Evolutionary conservation across 2,329 filamentous ascomycete species (phyloP).

Genomic region (Dactylellina leptospora): DNA sequence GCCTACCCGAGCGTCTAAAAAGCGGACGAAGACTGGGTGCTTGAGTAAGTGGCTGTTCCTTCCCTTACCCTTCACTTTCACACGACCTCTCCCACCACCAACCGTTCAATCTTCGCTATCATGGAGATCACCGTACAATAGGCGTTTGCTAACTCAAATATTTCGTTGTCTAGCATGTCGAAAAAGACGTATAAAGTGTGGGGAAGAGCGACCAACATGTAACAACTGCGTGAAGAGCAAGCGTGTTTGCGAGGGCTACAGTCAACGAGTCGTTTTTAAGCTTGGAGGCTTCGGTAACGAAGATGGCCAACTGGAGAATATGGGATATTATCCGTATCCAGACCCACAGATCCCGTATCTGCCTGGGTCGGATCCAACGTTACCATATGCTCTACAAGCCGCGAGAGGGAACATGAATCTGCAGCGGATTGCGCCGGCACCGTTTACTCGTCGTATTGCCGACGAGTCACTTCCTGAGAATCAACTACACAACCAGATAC

Average conservation of each 20-base stretch:
- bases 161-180: constrained; percentile 73
- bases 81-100: neutral
- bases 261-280: constrained; percentile 81
- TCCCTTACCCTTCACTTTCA: neutral
- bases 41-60: constrained; percentile 55
- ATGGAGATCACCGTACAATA: neutral
- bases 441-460: constrained; percentile 42
- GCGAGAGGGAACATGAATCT: constrained; percentile 50
- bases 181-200: constrained; percentile 95
- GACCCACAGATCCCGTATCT: constrained; percentile 45
- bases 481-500: constrained; percentile 34
- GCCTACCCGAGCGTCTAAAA: constrained; percentile 55
- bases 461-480: constrained; percentile 44
- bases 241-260: constrained; percentile 83
- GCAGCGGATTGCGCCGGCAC: constrained; percentile 57
- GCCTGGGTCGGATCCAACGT: constrained; percentile 31
- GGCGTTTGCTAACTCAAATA: constrained; percentile 20
- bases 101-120: neutral
- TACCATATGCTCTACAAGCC: constrained; percentile 43
- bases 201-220: constrained; percentile 84
- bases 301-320: constrained; percentile 41
- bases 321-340: constrained; percentile 47
- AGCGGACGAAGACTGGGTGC: constrained; percentile 58
- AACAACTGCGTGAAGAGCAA: constrained; percentile 88
- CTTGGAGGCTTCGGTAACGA: constrained; percentile 46